These are phyloP conservation scores for Thelephora terrestris DNA, from an alignment of 1,284 basidiomycete species.

Conservation along the genomic window DNA sequence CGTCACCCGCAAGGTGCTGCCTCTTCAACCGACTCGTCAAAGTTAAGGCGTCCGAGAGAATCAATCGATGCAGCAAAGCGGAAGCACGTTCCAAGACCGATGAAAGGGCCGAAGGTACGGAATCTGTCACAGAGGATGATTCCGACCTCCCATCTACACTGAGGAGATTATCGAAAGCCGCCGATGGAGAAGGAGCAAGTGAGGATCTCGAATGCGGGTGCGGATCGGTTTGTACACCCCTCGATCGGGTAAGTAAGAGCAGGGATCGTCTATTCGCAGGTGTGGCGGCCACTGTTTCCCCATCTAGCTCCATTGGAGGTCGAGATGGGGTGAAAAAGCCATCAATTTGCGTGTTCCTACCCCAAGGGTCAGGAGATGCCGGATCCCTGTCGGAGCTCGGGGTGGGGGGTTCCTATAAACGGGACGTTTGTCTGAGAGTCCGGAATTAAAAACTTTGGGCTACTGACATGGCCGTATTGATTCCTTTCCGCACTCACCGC, in stretches of 20 bases:
- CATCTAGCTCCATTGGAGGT: constrained; percentile 39
- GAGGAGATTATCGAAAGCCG: constrained; percentile 31
- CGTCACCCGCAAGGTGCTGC: constrained; percentile 78
- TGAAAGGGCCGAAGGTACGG: constrained; percentile 40
- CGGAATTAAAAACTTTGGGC: constrained; percentile 3
- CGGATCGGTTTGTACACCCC: constrained; percentile 68
- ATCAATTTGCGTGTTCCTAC: constrained; percentile 2
- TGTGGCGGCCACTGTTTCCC: constrained; percentile 29
- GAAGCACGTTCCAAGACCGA: constrained; percentile 64
- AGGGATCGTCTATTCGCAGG: constrained; percentile 37
- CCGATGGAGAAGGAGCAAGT: constrained; percentile 27
- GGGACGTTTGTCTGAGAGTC: not conserved
- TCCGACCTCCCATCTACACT: constrained; percentile 54
- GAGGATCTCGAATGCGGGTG: constrained; percentile 16
- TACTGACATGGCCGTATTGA: constrained; percentile 31
- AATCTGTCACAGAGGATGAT: constrained; percentile 54
- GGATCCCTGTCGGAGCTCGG: constrained; percentile 49
- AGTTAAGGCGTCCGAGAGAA: constrained; percentile 80
- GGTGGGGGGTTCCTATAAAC: constrained; percentile 44
- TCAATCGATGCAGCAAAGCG: constrained; percentile 58
- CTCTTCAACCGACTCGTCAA: constrained; percentile 86
- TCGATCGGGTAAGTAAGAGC: constrained; percentile 50
- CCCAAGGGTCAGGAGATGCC: constrained; percentile 37
- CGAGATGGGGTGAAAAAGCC: constrained; percentile 23
- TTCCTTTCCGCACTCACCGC: constrained; percentile 21